Base-by-base conservation (phyloP, 805 yeast genomes). In the Starmerella riodocensis region DNA sequence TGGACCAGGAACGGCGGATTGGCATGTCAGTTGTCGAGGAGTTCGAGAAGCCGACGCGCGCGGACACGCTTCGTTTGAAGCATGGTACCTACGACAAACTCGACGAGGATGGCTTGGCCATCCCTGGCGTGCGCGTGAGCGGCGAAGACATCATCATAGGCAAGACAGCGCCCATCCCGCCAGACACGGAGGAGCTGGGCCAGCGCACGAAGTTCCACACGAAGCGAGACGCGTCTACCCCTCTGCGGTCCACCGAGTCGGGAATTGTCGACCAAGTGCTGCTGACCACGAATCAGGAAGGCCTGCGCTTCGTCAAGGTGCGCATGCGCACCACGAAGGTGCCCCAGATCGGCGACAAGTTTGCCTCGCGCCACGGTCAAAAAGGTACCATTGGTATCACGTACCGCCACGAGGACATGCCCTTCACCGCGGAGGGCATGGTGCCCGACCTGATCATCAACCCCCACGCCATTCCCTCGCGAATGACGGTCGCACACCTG, bases 341-440 rank as follows among this genome's bases (percentile, higher is more conserved):
- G 34, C 99, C 99, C 11, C 99, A 91, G 65, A 88, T 91, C 63
- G 99, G 99, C 63, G 99, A 91, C 64, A 91, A 91, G 65, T 91
- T 91, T 65, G 97, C 99, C 6, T 88, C 97, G 30, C 82, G 98
- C 67, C 98, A 91, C 71, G 99, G 99, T 61, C 99, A 91, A 65
- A 91, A 91, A 68, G 99, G 99, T 78, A 91, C 98, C 17, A 86
- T 91, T 63, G 99, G 99, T 77, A 91, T 91, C 48, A 91, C 98
- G 0, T 91, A 88, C 60, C 75, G 96, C 60, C 91, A 88, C 60
- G 99, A 91, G 63, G 99, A 91, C 60, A 88, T 91, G 97, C 99
- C 98, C 22, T 91, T 91, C 61, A 78, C 93, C 7, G 70, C 83
- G 3, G 93, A 88, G 61, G 99, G 99, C 61, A 63, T 88, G 58